phyloP scores from a whole-genome alignment of 257 asterid species.

The Cinchona pubescens region DNA sequence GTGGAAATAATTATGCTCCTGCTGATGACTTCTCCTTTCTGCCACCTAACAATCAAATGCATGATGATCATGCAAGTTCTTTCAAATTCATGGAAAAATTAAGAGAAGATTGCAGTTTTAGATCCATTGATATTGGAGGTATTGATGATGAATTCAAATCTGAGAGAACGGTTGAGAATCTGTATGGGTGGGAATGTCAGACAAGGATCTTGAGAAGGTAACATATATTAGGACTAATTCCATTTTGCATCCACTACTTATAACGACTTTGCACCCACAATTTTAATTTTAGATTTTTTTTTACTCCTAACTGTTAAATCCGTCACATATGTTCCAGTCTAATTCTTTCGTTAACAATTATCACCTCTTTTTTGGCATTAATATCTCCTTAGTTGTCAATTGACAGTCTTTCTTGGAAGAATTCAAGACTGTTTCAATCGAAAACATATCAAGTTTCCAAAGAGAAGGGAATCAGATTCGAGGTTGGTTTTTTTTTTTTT shows the following conservation, averaged over 20 bases:
- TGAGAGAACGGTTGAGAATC: constrained; percentile 54
- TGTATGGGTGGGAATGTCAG: constrained; percentile 45
- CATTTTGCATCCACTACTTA: too few relatives aligned
- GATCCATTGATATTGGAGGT: constrained; percentile 48
- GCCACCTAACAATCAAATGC: constrained; percentile 35
- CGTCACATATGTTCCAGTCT: too few relatives aligned
- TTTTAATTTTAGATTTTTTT: too few relatives aligned
- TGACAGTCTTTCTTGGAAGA: constrained; percentile 36
- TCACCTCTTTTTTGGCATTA: background rate
- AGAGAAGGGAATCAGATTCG: constrained; percentile 29
- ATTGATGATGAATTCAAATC: constrained; percentile 40
- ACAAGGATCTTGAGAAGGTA: constrained; percentile 45
- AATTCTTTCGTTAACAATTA: too few relatives aligned
- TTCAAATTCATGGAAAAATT: constrained; percentile 29
- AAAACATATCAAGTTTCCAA: constrained; percentile 31
- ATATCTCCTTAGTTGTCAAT: constrained; percentile 5
- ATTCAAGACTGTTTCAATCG: constrained; percentile 35
- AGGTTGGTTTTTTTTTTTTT: constrained; percentile 26
- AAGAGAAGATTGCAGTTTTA: constrained; percentile 34
- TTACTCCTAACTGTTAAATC: too few relatives aligned
- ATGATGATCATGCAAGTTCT: constrained; percentile 34
- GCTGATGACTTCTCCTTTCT: constrained; percentile 61
- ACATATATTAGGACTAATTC: too few relatives aligned
- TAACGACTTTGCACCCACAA: too few relatives aligned
- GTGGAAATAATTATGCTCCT: constrained; percentile 32